Percentiles rank a stretch among this genome's conserved stretches.
phyloP scores from a whole-genome alignment of 2,329 filamentous ascomycete genomes.

The Exophiala phaeomuriformis region DNA sequence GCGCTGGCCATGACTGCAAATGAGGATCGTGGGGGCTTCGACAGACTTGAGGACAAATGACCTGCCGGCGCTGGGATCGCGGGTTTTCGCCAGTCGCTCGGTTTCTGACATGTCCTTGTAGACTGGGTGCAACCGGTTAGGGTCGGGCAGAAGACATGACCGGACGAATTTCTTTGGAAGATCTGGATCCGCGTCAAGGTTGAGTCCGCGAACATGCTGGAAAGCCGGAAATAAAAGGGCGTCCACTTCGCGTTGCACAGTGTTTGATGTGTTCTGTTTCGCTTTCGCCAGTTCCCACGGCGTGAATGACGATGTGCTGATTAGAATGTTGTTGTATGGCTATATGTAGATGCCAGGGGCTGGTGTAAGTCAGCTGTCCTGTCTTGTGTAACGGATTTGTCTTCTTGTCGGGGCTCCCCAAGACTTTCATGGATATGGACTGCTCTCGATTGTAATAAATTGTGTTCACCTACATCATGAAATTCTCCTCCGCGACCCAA shows the following conservation, averaged over 20 bases:
- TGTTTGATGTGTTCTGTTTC: constrained; percentile 8
- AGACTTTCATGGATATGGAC: no score
- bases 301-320: constrained; percentile 67
- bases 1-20: constrained; percentile 79
- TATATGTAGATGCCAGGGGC: constrained; percentile 35
- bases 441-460: no score
- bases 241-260: constrained; percentile 40
- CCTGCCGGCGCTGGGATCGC: constrained; percentile 50
- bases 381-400: background rate
- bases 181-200: constrained; percentile 37
- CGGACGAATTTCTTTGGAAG: constrained; percentile 41
- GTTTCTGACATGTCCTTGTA: constrained; percentile 51
- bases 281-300: constrained; percentile 6
- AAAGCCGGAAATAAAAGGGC: constrained; percentile 77
- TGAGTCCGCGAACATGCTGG: constrained; percentile 61
- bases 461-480: constrained; percentile 49
- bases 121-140: constrained; percentile 48
- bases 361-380: constrained; percentile 20
- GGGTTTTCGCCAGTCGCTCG: constrained; percentile 47
- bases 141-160: constrained; percentile 45
- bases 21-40: constrained; percentile 53
- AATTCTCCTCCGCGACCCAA: constrained; percentile 60
- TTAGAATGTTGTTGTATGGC: constrained; percentile 75
- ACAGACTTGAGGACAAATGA: constrained; percentile 31
- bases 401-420: background rate